These are phyloP conservation scores for Cercospora janseana DNA, from an alignment of 2,329 filamentous ascomycete species.

Conservation along the genomic window DNA sequence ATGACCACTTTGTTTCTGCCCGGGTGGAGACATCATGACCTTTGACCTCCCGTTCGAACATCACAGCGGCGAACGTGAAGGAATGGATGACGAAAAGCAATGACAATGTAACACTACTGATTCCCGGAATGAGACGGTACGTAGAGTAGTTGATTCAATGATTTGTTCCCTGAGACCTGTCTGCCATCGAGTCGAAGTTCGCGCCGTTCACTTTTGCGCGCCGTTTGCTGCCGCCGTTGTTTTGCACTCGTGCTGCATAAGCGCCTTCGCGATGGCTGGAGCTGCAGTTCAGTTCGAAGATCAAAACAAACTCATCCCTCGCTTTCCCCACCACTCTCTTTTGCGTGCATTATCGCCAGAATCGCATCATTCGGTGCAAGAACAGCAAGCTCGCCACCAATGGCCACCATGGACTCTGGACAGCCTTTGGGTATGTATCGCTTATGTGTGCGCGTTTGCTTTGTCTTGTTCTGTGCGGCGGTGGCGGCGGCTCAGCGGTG, in stretches of 20 bases:
- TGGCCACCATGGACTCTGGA: neutral
- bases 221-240: neutral
- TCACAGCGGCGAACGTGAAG: slow-evolving; percentile 17
- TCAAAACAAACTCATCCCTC: too few relatives aligned
- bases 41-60: slow-evolving; percentile 19
- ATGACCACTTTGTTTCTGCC: slow-evolving; percentile 11
- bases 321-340: too few relatives aligned
- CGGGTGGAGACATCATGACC: slow-evolving; percentile 36
- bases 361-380: too few relatives aligned
- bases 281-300: too few relatives aligned
- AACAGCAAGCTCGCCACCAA: too few relatives aligned
- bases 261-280: too few relatives aligned
- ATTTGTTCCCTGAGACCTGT: slow-evolving; percentile 5
- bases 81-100: slow-evolving; percentile 25
- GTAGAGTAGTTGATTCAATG: slow-evolving; percentile 16
- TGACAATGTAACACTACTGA: slow-evolving; percentile 24
- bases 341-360: too few relatives aligned
- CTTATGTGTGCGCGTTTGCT: neutral
- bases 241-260: neutral
- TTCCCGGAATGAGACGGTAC: slow-evolving; percentile 22
- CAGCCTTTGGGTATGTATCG: neutral
- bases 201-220: neutral
- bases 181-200: neutral
- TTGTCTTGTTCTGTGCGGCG: neutral
- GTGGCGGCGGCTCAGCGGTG: neutral